A percentile compares a stretch with the other conserved stretches of the same genome.
phyloP scores from a whole-genome alignment of 805 yeast species.

The Tetrapisispora iriomotensis region DNA sequence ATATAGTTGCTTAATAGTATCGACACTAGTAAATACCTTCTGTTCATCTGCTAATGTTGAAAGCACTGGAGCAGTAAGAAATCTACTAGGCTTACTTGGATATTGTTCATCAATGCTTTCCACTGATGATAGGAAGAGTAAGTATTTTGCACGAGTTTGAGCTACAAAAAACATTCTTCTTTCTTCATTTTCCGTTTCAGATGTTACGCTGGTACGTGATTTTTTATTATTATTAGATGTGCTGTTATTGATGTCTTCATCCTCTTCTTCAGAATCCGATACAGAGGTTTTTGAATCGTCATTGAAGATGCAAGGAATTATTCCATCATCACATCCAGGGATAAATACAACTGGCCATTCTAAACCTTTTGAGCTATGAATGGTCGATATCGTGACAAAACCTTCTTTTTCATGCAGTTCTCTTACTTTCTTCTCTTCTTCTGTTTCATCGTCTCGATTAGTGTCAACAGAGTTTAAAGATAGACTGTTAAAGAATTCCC shows the following conservation, averaged over 20 bases:
- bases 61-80: constrained; percentile 21
- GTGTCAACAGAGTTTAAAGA: constrained; percentile 23
- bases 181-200: constrained; percentile 52
- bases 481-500: constrained; percentile 30
- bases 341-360: constrained; percentile 93
- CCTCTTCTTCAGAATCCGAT: constrained; percentile 9
- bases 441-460: constrained; percentile 6
- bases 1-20: constrained; percentile 18
- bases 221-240: constrained; percentile 6
- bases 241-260: constrained; percentile 2
- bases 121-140: constrained; percentile 37
- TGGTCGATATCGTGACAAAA: constrained; percentile 58
- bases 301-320: constrained; percentile 47
- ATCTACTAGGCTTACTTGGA: constrained; percentile 25
- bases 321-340: constrained; percentile 59
- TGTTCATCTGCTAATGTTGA: constrained; percentile 23
- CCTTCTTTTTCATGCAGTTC: constrained; percentile 20
- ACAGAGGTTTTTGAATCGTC: constrained; percentile 15
- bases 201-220: constrained; percentile 4
- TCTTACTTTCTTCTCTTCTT: constrained; percentile 7
- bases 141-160: constrained; percentile 64
- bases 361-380: constrained; percentile 87
- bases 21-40: constrained; percentile 15
- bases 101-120: constrained; percentile 13
- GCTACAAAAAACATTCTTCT: constrained; percentile 83